A percentile compares a stretch with the other conserved stretches of the same genome.
Evolutionary conservation across 2,329 filamentous ascomycete genomes (phyloP).

Genomic region (Pseudogymnoascus sp.): DNA sequence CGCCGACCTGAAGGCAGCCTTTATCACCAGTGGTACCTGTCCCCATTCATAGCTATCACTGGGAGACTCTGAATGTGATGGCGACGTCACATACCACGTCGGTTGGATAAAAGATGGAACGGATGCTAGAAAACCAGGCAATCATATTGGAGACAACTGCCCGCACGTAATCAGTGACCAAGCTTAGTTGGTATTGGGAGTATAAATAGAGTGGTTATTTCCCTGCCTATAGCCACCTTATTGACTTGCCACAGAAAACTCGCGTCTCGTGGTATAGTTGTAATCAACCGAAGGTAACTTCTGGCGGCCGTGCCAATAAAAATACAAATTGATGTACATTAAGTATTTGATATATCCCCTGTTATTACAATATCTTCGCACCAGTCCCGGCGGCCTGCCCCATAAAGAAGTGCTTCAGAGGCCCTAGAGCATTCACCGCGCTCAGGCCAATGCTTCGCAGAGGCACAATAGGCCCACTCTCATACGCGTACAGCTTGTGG

Average conservation of each 20-base stretch:
- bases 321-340: slow-evolving; percentile 3
- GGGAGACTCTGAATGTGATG: neutral
- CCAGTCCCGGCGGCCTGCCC: slow-evolving; percentile 54
- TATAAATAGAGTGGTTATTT: neutral
- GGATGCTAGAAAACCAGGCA: neutral
- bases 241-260: neutral
- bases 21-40: neutral
- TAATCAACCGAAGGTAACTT: neutral
- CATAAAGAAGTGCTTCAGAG: slow-evolving; percentile 84
- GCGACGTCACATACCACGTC: neutral
- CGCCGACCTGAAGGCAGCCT: neutral
- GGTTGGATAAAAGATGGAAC: neutral
- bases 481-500: slow-evolving; percentile 83
- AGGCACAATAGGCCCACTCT: slow-evolving; percentile 70
- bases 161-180: neutral
- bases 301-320: neutral
- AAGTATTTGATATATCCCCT: neutral
- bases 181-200: neutral
- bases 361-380: slow-evolving; percentile 34
- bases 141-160: neutral
- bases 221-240: neutral
- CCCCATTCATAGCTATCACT: neutral
- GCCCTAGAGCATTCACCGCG: slow-evolving; percentile 65
- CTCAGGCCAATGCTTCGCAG: slow-evolving; percentile 69
- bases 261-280: neutral